phyloP scores from a whole-genome alignment of 108 stramenopile genomes.

The Skeletonema costatum region DNA sequence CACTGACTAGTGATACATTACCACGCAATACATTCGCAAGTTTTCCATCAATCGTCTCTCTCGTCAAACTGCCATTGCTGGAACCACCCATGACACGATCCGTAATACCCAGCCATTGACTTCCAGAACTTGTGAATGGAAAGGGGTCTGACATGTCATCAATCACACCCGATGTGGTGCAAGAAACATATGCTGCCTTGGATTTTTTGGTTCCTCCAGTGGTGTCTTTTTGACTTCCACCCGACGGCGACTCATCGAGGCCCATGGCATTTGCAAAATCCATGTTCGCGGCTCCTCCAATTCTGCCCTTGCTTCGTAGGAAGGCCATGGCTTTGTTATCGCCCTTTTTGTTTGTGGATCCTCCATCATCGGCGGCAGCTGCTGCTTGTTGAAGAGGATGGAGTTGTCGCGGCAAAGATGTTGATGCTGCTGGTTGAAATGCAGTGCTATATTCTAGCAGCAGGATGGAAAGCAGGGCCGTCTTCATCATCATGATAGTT shows the following conservation, averaged over 20 bases:
- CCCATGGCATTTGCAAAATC: constrained; percentile 77
- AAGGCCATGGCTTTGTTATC: constrained; percentile 84
- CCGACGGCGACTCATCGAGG: constrained; percentile 68
- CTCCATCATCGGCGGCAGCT: neutral
- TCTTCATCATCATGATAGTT: neutral
- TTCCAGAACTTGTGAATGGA: constrained; percentile 75
- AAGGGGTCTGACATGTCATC: constrained; percentile 78
- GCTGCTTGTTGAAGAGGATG: neutral
- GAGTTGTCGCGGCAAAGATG: neutral
- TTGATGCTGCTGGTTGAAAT: constrained; percentile 4
- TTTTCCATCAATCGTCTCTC: constrained; percentile 41
- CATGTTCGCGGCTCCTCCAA: constrained; percentile 68
- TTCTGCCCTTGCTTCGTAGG: constrained; percentile 60
- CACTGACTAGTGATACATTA: constrained; percentile 43
- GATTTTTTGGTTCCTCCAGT: constrained; percentile 45
- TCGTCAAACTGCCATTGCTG: constrained; percentile 40
- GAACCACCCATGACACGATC: constrained; percentile 79
- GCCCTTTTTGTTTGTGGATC: constrained; percentile 12
- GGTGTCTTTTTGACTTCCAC: constrained; percentile 20
- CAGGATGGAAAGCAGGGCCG: neutral
- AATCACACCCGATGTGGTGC: constrained; percentile 61
- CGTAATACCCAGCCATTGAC: constrained; percentile 68
- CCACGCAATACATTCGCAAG: constrained; percentile 60
- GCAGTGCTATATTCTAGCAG: neutral
- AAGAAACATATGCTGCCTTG: constrained; percentile 53